Base-by-base conservation (phyloP, 768 basidiomycete species). In the Pisolithus orientalis region DNA sequence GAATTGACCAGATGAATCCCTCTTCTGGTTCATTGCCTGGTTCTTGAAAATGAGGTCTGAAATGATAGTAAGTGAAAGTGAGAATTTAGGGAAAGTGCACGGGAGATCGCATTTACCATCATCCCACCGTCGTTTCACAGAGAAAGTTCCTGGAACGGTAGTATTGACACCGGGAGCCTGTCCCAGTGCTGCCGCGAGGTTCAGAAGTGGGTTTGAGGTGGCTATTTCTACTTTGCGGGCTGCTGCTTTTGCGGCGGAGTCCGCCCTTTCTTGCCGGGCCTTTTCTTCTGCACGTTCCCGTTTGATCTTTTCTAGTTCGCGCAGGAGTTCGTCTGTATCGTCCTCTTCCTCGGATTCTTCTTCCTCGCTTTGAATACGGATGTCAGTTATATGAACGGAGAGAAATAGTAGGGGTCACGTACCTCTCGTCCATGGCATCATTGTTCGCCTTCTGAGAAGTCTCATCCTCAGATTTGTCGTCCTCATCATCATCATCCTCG, bases 291-390 rank as follows among this genome's bases (percentile, higher is more conserved):
- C 94, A 9, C 95, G 80, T 64, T 98, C 94, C 44, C 85, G 85
- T 70, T 96, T 97, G 59, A 98, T 97, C 74, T 95, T 97, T 70
- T 96, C 95, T n/a, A 99, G 77, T 67, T 99, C 96, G 25, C 93
- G 84, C 55, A 99, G 75, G 24, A 99, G 77, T 62, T 96, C 95
- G 0, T 93, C 93, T 0, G 93, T 92, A 50, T 95, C 92, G 60
- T 93, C 90, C 57, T 95, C 94, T 8, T 90, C 88, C 16, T 84
- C 82, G 0, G 71, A 66, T 6, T 79, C 77, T 7, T 80, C 79
- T 29, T 45, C 44, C 34, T 83, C 82, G 49, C 74, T 77, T 34
- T 34, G 34, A 5, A 29, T 9, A 11, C 11, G 14, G 13, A 14
- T 13, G 54, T 31, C 44, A 7, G n/a, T 32, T 54, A 50, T 10